Conservation (phyloP, 164 flowering plant genomes). For the Vitis amurensis region DNA sequence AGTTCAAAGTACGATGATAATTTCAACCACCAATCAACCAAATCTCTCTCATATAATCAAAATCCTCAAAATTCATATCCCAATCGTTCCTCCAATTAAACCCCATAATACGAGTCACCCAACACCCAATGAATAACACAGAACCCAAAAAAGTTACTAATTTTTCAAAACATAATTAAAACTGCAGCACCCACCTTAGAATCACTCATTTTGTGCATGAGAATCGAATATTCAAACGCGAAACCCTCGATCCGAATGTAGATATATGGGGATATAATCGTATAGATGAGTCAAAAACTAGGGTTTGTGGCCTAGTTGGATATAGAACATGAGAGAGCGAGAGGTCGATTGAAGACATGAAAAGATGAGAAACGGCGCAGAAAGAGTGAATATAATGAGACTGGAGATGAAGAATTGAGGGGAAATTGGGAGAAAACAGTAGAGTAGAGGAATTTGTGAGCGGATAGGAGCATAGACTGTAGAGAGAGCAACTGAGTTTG, state of each 20-base stretch:
- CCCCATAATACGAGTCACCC: neutral
- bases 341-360: slow-evolving; percentile 40
- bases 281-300: slow-evolving; percentile 7
- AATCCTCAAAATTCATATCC: neutral
- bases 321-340: slow-evolving; percentile 12
- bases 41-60: neutral
- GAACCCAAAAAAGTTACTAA: neutral
- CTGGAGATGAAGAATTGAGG: neutral
- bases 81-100: neutral
- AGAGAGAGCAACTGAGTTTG: too few species aligned
- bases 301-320: slow-evolving; percentile 25
- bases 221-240: neutral
- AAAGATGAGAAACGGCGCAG: slow-evolving; percentile 14
- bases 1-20: neutral
- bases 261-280: neutral
- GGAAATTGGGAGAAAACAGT: too few species aligned
- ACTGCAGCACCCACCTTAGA: slow-evolving; percentile 18
- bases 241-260: slow-evolving; percentile 5
- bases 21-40: neutral
- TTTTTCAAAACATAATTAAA: neutral
- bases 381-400: slow-evolving; percentile 27
- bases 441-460: too few species aligned
- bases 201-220: slow-evolving; percentile 26
- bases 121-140: neutral
- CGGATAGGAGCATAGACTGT: too few species aligned